Evolutionary conservation across 192 early-diverging fungal species (phyloP), one percentile per base, ranked within the genome.

Genomic region (Gryganskiella cystojenkinii): DNA sequence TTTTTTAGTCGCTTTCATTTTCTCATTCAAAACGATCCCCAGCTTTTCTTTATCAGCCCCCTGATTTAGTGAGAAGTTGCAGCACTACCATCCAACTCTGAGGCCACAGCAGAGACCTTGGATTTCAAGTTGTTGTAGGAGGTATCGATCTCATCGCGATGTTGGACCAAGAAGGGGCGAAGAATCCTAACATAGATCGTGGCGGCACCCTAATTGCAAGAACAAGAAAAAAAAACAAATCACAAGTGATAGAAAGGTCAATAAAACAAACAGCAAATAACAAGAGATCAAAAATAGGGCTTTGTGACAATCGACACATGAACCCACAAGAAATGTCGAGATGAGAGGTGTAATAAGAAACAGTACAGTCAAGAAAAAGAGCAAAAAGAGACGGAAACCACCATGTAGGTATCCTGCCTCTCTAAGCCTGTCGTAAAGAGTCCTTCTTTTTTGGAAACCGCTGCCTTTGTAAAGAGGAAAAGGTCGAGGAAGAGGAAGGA

Each of bases 181-280:
- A 98, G 53, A 57, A 92, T 81, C 47, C 81, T 80, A 10, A 52
- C 47, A 79, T 99, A 99, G 22, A 99, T 56, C 53, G 85, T 71
- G 56, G 92, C 84, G 62, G 97, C 96, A 47, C 97, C 97, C 84
- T 88, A 79, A 52, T 15, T 42, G 47, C 13, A 40, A 40, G 13
- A 24, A 58, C 46, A 46, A 45, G 52, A 58, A 67, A 53, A 31
- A 73, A 54, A 43, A n/a, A n/a, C n/a, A n/a, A n/a, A n/a, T n/a
- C n/a, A n/a, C n/a, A n/a, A 40, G 61, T n/a, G n/a, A 51, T 10
- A 25, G 30, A 22, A 8, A 46, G 27, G 24, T 14, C 3, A 24
- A 46, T 42, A 61, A 4, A 20, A 30, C 14, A 44, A 20, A n/a
- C 17, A 2, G n/a, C 35, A 15, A 59, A 2, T 27, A 15, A 25